Conservation (phyloP, 176 grass and related monocot species). For the Oryza coarctata region DNA sequence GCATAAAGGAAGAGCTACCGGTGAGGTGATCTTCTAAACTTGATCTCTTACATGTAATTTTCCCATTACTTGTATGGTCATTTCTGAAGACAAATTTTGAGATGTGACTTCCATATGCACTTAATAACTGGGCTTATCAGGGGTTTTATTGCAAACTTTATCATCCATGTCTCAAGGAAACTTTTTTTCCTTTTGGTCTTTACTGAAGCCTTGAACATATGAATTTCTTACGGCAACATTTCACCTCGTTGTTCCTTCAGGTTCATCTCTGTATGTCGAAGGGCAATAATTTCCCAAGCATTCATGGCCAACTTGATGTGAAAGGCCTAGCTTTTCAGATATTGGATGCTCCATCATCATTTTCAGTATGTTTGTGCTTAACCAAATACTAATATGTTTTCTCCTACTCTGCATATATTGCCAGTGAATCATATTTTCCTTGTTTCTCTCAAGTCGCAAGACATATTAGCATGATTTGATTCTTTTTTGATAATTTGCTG, state of each 20-base stretch:
- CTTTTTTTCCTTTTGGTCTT: constrained; percentile 24
- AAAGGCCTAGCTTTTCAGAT: constrained; percentile 84
- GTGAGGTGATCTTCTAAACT: constrained; percentile 88
- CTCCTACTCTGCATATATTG: constrained; percentile 18
- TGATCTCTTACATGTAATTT: constrained; percentile 31
- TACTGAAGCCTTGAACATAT: constrained; percentile 14
- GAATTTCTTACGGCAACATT: constrained; percentile 3
- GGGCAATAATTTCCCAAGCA: constrained; percentile 83
- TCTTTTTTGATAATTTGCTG: constrained; percentile 9
- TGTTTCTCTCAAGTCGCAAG: background rate
- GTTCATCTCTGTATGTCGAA: constrained; percentile 97
- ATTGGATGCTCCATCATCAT: constrained; percentile 82
- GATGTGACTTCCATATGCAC: constrained; percentile 18
- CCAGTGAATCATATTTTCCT: background rate
- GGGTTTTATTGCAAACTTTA: constrained; percentile 21
- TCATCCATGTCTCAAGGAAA: constrained; percentile 14
- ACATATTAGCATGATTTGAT: constrained; percentile 2
- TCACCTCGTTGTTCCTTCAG: constrained; percentile 42
- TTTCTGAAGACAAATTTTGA: constrained; percentile 21
- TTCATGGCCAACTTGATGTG: constrained; percentile 94
- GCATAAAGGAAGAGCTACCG: constrained; percentile 92
- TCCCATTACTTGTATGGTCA: constrained; percentile 19
- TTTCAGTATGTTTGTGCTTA: constrained; percentile 62
- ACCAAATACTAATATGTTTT: constrained; percentile 2
- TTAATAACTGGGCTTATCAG: constrained; percentile 7